Conservation (phyloP, 352 stramenopile genomes). For the Thraustotheca clavata region DNA sequence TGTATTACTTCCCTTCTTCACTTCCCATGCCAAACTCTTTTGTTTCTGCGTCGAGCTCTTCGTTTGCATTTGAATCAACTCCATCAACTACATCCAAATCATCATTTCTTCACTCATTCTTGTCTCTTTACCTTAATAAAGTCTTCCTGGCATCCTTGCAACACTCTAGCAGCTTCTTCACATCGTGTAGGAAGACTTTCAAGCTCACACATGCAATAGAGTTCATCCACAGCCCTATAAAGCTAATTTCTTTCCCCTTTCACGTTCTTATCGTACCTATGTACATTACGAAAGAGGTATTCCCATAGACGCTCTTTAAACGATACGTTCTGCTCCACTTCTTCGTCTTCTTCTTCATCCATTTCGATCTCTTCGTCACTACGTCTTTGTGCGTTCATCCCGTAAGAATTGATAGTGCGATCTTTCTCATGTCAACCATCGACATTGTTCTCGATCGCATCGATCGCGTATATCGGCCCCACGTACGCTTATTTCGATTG, state of each 20-base stretch:
- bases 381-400: too few relatives aligned
- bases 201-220: slow-evolving; percentile 22
- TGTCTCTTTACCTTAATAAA: slow-evolving; percentile 21
- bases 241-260: too few relatives aligned
- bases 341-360: slow-evolving; percentile 14
- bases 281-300: slow-evolving; percentile 16
- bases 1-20: slow-evolving; percentile 15
- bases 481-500: slow-evolving; percentile 31
- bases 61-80: slow-evolving; percentile 20
- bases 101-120: too few relatives aligned
- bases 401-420: neutral
- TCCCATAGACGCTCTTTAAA: slow-evolving; percentile 18
- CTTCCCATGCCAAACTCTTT: slow-evolving; percentile 17
- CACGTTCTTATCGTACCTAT: slow-evolving; percentile 12
- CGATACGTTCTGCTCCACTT: neutral
- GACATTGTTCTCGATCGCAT: slow-evolving; percentile 81
- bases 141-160: slow-evolving; percentile 17
- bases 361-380: too few relatives aligned
- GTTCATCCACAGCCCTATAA: slow-evolving; percentile 10
- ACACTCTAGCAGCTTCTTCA: slow-evolving; percentile 16
- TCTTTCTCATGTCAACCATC: slow-evolving; percentile 48
- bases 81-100: neutral
- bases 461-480: slow-evolving; percentile 74
- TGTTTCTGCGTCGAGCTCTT: slow-evolving; percentile 8
- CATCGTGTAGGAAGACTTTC: slow-evolving; percentile 11